phyloP scores from a whole-genome alignment of 192 early-diverging fungal genomes.

The Umbelopsis vinacea region DNA sequence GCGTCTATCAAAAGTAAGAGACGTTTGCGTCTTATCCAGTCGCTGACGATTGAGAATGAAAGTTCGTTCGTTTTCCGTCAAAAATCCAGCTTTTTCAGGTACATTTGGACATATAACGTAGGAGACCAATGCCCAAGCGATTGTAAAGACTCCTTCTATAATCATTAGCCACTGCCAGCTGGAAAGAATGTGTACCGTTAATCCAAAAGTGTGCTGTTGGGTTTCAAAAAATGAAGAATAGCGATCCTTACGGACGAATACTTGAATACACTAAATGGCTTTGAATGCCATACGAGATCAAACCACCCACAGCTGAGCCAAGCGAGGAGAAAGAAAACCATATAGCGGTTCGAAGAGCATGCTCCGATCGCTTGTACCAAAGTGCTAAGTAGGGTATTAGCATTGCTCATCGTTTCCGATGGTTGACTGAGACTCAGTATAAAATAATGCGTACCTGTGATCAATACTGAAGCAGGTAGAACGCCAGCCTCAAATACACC shows the following conservation, averaged over 20 bases:
- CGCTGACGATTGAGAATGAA: conserved; percentile 34
- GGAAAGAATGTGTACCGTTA: not conserved
- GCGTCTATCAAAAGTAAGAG: not conserved
- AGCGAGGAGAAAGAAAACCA: conserved; percentile 54
- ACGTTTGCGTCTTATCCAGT: conserved; percentile 28
- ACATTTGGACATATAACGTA: conserved; percentile 23
- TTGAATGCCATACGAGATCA: conserved; percentile 35
- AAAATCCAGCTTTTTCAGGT: conserved; percentile 34
- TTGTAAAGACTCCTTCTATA: not conserved
- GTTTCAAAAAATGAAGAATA: not conserved
- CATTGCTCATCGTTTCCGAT: not conserved
- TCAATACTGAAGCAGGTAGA: conserved; percentile 23
- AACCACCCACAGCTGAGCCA: conserved; percentile 31
- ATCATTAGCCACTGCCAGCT: conserved; percentile 19
- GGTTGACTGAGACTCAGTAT: not conserved
- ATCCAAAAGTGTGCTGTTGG: not conserved
- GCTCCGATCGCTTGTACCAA: conserved; percentile 64
- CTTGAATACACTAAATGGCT: conserved; percentile 22
- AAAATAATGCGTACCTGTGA: conserved; percentile 6
- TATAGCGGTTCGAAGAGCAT: conserved; percentile 51
- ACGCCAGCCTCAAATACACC: conserved; percentile 36
- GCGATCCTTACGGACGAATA: conserved; percentile 24
- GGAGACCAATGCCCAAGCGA: not conserved
- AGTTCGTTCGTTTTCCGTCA: conserved; percentile 32
- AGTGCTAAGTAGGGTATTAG: conserved; percentile 20